Percentiles rank a stretch among this genome's conserved stretches.
phyloP scores from a whole-genome alignment of 2,329 filamentous ascomycete genomes.

The Albifimbria verrucaria region DNA sequence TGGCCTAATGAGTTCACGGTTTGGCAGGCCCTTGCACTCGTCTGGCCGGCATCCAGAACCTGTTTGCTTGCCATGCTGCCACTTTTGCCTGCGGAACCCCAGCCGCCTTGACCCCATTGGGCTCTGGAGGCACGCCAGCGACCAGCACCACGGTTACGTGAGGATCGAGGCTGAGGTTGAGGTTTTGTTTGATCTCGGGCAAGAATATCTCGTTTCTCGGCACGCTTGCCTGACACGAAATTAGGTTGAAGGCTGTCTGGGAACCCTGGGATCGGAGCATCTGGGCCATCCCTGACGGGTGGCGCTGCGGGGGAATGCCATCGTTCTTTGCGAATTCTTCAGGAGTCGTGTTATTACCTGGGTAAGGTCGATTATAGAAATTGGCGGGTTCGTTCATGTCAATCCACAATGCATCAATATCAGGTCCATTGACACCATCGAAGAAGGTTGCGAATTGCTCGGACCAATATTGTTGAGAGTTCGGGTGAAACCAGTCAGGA shows the following conservation, averaged over 20 bases:
- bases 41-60: constrained; percentile 17
- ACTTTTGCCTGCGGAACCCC: constrained; percentile 7
- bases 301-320: constrained; percentile 58
- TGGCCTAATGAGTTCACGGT: constrained; percentile 17
- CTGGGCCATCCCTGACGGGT: constrained; percentile 46
- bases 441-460: constrained; percentile 66
- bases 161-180: background rate
- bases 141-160: constrained; percentile 7
- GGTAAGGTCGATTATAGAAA: constrained; percentile 26
- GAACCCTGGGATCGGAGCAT: constrained; percentile 19
- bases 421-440: constrained; percentile 57
- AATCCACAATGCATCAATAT: constrained; percentile 76
- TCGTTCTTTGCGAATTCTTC: constrained; percentile 31
- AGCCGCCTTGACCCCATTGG: constrained; percentile 12
- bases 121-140: constrained; percentile 10
- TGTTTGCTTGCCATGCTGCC: constrained; percentile 16
- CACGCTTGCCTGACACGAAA: constrained; percentile 2
- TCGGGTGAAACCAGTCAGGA: constrained; percentile 71
- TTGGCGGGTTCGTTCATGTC: constrained; percentile 53
- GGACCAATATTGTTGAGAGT: constrained; percentile 65
- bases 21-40: constrained; percentile 20
- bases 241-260: constrained; percentile 18
- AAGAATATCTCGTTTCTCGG: constrained; percentile 1
- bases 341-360: constrained; percentile 34
- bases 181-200: background rate